Evolutionary conservation across 352 stramenopile genomes (phyloP).

Genomic region (Phytophthora tubulina): DNA sequence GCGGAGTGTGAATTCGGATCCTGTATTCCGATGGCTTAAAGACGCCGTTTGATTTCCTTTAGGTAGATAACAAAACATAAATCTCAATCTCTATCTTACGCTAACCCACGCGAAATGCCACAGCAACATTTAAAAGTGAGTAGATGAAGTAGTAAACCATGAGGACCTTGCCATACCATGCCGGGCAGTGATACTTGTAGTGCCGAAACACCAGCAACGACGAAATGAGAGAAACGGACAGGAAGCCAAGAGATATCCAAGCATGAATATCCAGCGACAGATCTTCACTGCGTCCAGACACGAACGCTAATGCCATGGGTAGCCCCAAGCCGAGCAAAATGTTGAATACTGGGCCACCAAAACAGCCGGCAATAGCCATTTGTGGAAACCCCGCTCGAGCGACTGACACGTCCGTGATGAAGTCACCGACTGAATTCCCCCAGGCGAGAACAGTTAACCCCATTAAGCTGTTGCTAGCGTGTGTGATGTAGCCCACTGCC

Average conservation of each 20-base stretch:
- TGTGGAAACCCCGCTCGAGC: constrained; percentile 81
- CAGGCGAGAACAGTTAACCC: constrained; percentile 85
- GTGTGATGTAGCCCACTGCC: constrained; percentile 78
- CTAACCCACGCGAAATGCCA: constrained; percentile 50
- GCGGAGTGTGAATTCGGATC: constrained; percentile 56
- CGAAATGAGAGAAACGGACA: constrained; percentile 62
- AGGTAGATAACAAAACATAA: constrained; percentile 13
- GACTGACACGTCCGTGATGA: constrained; percentile 88
- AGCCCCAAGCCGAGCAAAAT: constrained; percentile 83
- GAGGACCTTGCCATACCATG: constrained; percentile 80
- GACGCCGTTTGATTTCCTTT: constrained; percentile 45
- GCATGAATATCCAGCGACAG: constrained; percentile 75
- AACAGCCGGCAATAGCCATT: constrained; percentile 90
- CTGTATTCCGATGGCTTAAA: constrained; percentile 71
- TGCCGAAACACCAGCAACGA: constrained; percentile 65
- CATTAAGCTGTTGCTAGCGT: constrained; percentile 78
- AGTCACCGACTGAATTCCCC: constrained; percentile 87
- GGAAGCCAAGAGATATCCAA: constrained; percentile 75
- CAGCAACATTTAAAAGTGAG: constrained; percentile 71
- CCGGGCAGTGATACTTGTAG: constrained; percentile 66
- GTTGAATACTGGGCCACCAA: constrained; percentile 87
- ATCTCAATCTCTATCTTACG: constrained; percentile 11
- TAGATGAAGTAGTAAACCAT: constrained; percentile 77
- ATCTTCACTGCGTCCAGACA: constrained; percentile 50
- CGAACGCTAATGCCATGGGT: constrained; percentile 71